Base-by-base conservation (phyloP, 73 alveolate species). In the Symbiodinium natans region DNA sequence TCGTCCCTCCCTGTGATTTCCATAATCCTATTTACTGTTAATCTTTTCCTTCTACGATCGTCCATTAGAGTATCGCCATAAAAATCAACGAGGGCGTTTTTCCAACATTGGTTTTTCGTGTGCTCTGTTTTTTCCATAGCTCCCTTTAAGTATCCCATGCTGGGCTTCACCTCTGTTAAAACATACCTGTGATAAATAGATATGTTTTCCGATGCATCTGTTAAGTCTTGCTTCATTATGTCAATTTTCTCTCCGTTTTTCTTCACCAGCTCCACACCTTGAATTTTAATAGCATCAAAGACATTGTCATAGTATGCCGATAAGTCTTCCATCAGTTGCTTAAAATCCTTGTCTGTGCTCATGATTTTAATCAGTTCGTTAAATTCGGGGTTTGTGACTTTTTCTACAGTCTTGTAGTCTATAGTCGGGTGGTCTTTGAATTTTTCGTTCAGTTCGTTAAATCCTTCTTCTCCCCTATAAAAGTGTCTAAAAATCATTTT, bases 1-100 rank as follows among this genome's bases (percentile, higher is more conserved):
- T 83, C 92, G 17, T 83, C 92, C 73, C 46, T 83, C 9, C 92
- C 92, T 29, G 46, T 83, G 73, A 83, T 29, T 39, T 83, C 34
- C 46, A 83, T 41, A 83, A 42, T 59, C 92, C n/a, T 83, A 13
- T 83, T 39, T 83, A 56, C 46, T n/a, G 92, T 83, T 31, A 83
- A 2, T 42, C 92, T 83, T 3, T 83, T 83, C n/a, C 74, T 83
- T 34, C 46, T 36, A 41, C 92, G 46, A 25, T 83, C 46, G 73
- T 42, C 46, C 92, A 83, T 83, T 25, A 83, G 15, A 23, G 74
- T 83, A 27, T 83, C 56, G 21, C 56, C 29, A 34, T 82, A 82
- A 82, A 39, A 52, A 52, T 82, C 68, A 6, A 38, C 43, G 29
- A 82, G 41, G 29, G 89, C n/a, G 89, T 82, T 82, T 17, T 39